Evolutionary conservation across 768 basidiomycete genomes (phyloP), one percentile per base, ranked within the genome.

Genomic region (Cubamyces lactineus): DNA sequence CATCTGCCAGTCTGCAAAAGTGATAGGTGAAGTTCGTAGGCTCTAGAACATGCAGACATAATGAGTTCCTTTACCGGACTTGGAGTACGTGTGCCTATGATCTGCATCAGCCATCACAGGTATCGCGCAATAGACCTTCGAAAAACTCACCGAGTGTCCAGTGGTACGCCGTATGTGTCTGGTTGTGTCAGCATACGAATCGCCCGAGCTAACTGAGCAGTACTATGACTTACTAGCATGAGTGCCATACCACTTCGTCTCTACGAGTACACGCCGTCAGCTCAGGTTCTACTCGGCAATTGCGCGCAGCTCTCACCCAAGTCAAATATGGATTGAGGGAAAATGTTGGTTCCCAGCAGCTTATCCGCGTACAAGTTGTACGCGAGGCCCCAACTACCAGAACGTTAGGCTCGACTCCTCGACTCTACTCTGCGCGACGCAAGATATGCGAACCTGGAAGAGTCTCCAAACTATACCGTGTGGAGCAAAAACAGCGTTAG

Each of bases 401-500:
- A 7, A 24, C 12, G 3, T 60, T 17, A 59, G 60, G 1, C 11
- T 1, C 34, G 9, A 34, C 5, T 1, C 5, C 11, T 1, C 34
- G 9, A 34, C 5, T 1, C 5, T 34, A 11, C 34, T 34, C 1
- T 11, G 34, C 34, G 34, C 11, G 11, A 34, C 34, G 1, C 34
- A 4, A 34, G 9, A 34, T 3, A 11, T 30, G 2, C 63, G 46
- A 52, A 82, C 81, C 80, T 83, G 55, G 71, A 70, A 54, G 79
- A 76, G 65, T 86, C 77, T 6, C 82, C 81, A 62, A 88, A 88
- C 78, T 84, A 66, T n/a, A 66, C 23, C n/a, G n/a, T n/a, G n/a
- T n/a, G n/a, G n/a, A 12, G 41, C 11, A 15, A 9, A 34, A 1
- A 11, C 5, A 34, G 34, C 5, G 9, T 34, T 11, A 34, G 34